Base-by-base conservation (phyloP, 306 rosid species). In the Glycine tomentella region DNA sequence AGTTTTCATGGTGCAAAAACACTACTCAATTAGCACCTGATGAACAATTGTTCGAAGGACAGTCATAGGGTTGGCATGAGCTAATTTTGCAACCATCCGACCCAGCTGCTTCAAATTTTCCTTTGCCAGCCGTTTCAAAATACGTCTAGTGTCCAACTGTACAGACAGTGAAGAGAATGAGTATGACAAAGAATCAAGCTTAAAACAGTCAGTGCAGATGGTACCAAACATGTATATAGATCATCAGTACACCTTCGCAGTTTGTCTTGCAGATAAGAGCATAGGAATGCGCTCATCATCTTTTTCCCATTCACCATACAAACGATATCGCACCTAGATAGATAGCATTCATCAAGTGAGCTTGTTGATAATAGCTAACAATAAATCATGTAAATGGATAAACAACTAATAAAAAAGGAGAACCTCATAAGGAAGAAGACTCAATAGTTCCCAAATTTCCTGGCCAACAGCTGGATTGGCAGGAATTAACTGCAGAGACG, bases 401-500 rank as follows among this genome's bases (percentile, higher is more conserved):
- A 67, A 76, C 49, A 68, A 45, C 9, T 62, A 75, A 73, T 68
- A 53, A 72, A 77, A 76, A 74, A 59, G 77, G 77, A 80, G 64
- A 84, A 95, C 99, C 99, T 95, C 99, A 74, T 95, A 95, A 4
- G 99, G 96, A 67, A 95, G 98, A 61, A 95, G 97, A 90, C 82
- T 93, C 99, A 95, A 83, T 16, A 95, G 94, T 88, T 93, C 99
- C 99, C 99, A 95, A 74, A 95, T 93, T 86, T 89, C 98, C 80
- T 93, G 97, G 64, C 99, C 94, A 70, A 95, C 99, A n/a, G 99
- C 97, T 31, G 99, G 99, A 87, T 95, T 95, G 65, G 99, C 99
- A 63, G 99, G 99, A 75, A 95, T 88, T 87, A 95, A 81, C 85
- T 93, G 99, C 83, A 93, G 84, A 49, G 99, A 93, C 72, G 99